Evolutionary conservation across 257 asterid genomes (phyloP).

Genomic region (Penstemon newberryi): DNA sequence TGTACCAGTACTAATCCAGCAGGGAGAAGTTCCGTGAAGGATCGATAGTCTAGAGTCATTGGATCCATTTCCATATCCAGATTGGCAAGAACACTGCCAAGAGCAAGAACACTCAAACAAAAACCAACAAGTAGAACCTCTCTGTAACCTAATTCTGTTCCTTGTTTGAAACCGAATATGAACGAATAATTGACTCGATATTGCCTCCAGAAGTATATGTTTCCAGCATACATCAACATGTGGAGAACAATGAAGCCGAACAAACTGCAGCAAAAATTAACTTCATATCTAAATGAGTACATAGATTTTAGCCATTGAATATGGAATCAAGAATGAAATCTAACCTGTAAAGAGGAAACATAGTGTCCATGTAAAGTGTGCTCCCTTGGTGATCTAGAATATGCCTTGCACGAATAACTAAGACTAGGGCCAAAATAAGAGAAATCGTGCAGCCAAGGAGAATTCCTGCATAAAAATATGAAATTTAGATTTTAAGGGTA

Average conservation of each 20-base stretch:
- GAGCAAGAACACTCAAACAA: conserved; percentile 41
- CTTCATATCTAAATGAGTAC: neutral
- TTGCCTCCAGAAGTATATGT: conserved; percentile 48
- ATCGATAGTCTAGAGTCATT: conserved; percentile 36
- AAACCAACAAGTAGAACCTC: conserved; percentile 44
- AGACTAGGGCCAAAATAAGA: conserved; percentile 43
- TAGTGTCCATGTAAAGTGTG: conserved; percentile 49
- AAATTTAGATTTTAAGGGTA: neutral
- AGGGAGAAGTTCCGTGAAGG: conserved; percentile 51
- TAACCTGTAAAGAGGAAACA: conserved; percentile 63
- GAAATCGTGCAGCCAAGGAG: conserved; percentile 52
- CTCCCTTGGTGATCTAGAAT: conserved; percentile 41
- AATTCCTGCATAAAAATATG: conserved; percentile 41
- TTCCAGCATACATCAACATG: conserved; percentile 46
- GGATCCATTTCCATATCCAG: conserved; percentile 62
- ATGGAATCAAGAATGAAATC: neutral
- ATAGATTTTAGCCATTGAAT: conserved; percentile 7
- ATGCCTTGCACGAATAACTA: conserved; percentile 38
- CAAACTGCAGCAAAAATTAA: conserved; percentile 38
- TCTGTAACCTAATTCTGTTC: conserved; percentile 48
- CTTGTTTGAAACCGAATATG: conserved; percentile 54
- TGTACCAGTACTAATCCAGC: conserved; percentile 47
- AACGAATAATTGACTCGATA: conserved; percentile 47
- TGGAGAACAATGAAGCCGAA: conserved; percentile 57
- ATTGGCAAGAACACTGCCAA: conserved; percentile 48